These are phyloP conservation scores for Aspergillus sclerotiicarbonarius DNA, from an alignment of 495 filamentous ascomycete genomes.

Conservation along the genomic window DNA sequence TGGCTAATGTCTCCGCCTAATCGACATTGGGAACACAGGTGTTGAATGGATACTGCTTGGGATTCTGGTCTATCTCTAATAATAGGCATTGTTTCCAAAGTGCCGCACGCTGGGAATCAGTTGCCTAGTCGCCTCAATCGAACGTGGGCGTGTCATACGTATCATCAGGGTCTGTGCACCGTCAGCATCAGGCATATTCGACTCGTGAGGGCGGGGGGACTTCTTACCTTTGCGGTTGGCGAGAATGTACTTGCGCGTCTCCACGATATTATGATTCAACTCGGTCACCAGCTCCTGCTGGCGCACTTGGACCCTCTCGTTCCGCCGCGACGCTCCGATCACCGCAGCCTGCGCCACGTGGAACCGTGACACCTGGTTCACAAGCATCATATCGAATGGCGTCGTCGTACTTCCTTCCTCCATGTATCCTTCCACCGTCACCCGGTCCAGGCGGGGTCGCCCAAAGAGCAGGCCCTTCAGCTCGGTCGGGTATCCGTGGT, in stretches of 20 bases:
- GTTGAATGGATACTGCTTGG: background rate
- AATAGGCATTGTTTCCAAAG: background rate
- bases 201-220: background rate
- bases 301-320: slow-evolving; percentile 48
- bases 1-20: too few relatives aligned
- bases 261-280: slow-evolving; percentile 48
- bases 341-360: slow-evolving; percentile 61
- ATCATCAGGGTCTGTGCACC: slow-evolving; percentile 50
- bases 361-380: slow-evolving; percentile 61
- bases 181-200: background rate
- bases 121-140: slow-evolving; percentile 6
- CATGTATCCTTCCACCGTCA: slow-evolving; percentile 60
- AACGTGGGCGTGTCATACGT: slow-evolving; percentile 52
- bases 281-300: slow-evolving; percentile 48
- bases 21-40: too few relatives aligned
- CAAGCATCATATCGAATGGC: slow-evolving; percentile 73
- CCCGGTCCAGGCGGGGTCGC: slow-evolving; percentile 46
- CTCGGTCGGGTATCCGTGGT: slow-evolving; percentile 66
- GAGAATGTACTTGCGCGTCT: slow-evolving; percentile 57
- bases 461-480: slow-evolving; percentile 65
- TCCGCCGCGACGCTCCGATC: slow-evolving; percentile 44
- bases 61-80: background rate
- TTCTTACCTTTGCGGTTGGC: slow-evolving; percentile 47
- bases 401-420: slow-evolving; percentile 74
- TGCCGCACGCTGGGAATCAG: background rate